A percentile compares a stretch with the other conserved stretches of the same genome.
These are phyloP conservation scores for Colletotrichum abscissum DNA, from an alignment of 2,329 filamentous ascomycete species.

Conservation along the genomic window DNA sequence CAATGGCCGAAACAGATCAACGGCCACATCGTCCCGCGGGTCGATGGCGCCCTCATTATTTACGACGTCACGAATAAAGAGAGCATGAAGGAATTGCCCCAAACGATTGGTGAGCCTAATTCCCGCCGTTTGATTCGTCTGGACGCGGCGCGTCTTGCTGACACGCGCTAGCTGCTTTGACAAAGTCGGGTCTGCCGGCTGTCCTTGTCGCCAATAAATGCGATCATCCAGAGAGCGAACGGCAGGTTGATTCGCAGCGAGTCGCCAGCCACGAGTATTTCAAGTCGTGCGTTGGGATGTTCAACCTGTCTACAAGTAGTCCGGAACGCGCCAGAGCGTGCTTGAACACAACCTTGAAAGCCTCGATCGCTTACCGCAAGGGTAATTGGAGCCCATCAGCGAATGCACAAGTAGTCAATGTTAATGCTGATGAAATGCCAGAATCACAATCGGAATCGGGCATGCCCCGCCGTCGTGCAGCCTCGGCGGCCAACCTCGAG, in stretches of 20 bases:
- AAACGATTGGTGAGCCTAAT: conserved; percentile 78
- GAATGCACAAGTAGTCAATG: conserved; percentile 17
- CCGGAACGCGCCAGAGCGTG: conserved; percentile 81
- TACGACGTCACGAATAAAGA: conserved; percentile 88
- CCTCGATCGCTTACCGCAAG: conserved; percentile 74
- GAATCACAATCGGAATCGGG: conserved; percentile 49
- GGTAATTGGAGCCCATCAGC: conserved; percentile 63
- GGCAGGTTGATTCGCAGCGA: conserved; percentile 76
- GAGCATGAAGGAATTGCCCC: conserved; percentile 79
- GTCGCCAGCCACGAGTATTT: conserved; percentile 73
- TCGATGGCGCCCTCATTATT: conserved; percentile 86
- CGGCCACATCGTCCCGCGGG: conserved; percentile 76
- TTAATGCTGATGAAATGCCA: conserved; percentile 26
- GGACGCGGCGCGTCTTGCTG: conserved; percentile 35
- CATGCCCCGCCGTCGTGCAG: conserved; percentile 64
- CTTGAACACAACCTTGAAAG: conserved; percentile 79
- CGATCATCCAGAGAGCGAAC: conserved; percentile 77
- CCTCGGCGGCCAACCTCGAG: conserved; percentile 72
- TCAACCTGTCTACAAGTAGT: conserved; percentile 77
- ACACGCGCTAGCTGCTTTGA: conserved; percentile 72
- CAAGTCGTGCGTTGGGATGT: conserved; percentile 76
- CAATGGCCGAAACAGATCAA: conserved; percentile 76
- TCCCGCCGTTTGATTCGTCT: neutral
- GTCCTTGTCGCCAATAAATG: conserved; percentile 91
- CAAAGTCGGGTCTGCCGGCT: conserved; percentile 78